These are phyloP conservation scores for Backusella australiensis DNA, from an alignment of 192 early-diverging fungal genomes.

Conservation along the genomic window DNA sequence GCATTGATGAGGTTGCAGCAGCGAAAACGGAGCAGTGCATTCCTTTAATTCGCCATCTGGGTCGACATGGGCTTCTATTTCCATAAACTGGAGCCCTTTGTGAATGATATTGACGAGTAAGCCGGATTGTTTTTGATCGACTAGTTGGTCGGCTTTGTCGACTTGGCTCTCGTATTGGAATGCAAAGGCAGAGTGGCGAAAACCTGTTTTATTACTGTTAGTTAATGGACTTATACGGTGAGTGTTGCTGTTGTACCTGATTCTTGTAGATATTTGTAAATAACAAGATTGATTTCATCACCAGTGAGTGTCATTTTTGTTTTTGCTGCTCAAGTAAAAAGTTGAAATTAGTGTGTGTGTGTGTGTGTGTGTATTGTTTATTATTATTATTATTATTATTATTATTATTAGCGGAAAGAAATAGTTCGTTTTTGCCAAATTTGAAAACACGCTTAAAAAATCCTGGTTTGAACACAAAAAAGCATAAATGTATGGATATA, in stretches of 20 bases:
- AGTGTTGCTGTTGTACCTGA: slow-evolving; percentile 52
- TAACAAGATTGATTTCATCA: slow-evolving; percentile 87
- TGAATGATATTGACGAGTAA: slow-evolving; percentile 83
- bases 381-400: no score
- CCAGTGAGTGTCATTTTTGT: slow-evolving; percentile 67
- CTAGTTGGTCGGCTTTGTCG: slow-evolving; percentile 53
- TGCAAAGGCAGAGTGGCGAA: slow-evolving; percentile 80
- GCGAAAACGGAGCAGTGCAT: slow-evolving; percentile 68
- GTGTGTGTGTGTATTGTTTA: no score
- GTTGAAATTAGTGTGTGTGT: no score
- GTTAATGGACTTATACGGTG: no score
- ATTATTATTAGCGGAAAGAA: no score
- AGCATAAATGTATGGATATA: no score
- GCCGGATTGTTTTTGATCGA: slow-evolving; percentile 75
- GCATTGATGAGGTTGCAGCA: slow-evolving; percentile 68
- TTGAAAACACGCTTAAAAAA: no score
- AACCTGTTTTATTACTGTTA: slow-evolving; percentile 50
- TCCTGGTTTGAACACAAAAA: no score
- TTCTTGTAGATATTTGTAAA: slow-evolving; percentile 85
- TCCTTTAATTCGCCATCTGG: slow-evolving; percentile 78
- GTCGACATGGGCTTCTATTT: slow-evolving; percentile 85
- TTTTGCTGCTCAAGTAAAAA: neutral
- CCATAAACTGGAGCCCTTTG: slow-evolving; percentile 88
- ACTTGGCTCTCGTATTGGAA: slow-evolving; percentile 87
- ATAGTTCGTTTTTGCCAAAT: no score